phyloP scores from a whole-genome alignment of 148 eudicot genomes.

The Diospyros kaki region DNA sequence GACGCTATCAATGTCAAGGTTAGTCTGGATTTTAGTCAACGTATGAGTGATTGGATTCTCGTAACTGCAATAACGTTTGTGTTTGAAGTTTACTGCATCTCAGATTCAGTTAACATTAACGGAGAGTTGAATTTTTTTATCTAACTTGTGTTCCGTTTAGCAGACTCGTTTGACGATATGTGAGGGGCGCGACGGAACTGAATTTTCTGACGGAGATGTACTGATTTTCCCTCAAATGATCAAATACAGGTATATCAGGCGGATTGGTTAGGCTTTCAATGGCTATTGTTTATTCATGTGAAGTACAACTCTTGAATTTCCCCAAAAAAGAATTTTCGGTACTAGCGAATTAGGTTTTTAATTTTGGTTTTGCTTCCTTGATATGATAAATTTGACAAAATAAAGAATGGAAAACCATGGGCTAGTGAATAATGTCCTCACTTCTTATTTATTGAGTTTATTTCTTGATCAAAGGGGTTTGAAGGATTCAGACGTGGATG shows the following conservation, averaged over 20 bases:
- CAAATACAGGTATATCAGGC: too few relatives aligned
- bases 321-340: too few relatives aligned
- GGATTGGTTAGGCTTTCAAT: too few relatives aligned
- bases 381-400: too few relatives aligned
- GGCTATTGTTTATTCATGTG: too few relatives aligned
- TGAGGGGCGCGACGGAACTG: constrained; percentile 37
- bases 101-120: too few relatives aligned
- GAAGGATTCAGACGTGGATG: constrained; percentile 66
- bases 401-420: too few relatives aligned
- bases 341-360: too few relatives aligned
- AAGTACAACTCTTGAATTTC: too few relatives aligned
- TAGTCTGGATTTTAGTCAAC: background rate
- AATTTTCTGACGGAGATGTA: constrained; percentile 63
- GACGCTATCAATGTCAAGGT: constrained; percentile 38
- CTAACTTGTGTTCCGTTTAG: constrained; percentile 7
- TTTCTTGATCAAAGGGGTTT: constrained; percentile 47
- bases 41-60: background rate
- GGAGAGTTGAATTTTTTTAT: background rate
- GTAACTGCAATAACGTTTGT: background rate
- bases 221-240: constrained; percentile 12
- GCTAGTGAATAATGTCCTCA: too few relatives aligned
- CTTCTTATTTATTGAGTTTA: too few relatives aligned
- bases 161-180: constrained; percentile 70
- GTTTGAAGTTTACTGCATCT: background rate
- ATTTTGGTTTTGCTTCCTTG: too few relatives aligned